A percentile compares a stretch with the other conserved stretches of the same genome.
Conservation (phyloP, 2,329 filamentous ascomycete species). For the Alternaria incomplexa region DNA sequence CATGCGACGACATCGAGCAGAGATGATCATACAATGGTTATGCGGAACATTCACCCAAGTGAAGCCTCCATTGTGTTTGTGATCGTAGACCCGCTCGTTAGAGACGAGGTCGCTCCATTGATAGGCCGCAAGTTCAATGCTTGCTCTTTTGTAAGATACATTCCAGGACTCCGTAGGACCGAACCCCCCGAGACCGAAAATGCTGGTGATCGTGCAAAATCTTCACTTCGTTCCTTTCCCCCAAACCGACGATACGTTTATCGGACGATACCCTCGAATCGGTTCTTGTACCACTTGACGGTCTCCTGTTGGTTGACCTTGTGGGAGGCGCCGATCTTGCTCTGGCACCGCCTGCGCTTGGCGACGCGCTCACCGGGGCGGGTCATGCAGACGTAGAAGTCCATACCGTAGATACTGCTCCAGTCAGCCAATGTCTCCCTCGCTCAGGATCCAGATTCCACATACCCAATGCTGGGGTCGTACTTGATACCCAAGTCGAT, state of each 20-base stretch:
- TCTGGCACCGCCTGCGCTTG: slow-evolving; percentile 89
- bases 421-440: slow-evolving; percentile 27
- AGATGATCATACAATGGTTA: slow-evolving; percentile 62
- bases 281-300: slow-evolving; percentile 95
- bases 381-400: slow-evolving; percentile 99
- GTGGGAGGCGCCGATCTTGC: slow-evolving; percentile 85
- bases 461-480: slow-evolving; percentile 50
- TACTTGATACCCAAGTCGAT: slow-evolving; percentile 99
- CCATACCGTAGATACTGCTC: slow-evolving; percentile 71
- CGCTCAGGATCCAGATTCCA: slow-evolving; percentile 3
- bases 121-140: slow-evolving; percentile 53
- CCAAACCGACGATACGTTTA: slow-evolving; percentile 63
- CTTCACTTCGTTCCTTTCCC: slow-evolving; percentile 36
- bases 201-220: slow-evolving; percentile 46
- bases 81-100: slow-evolving; percentile 47
- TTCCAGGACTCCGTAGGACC: slow-evolving; percentile 47
- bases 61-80: slow-evolving; percentile 64
- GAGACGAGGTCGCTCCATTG: slow-evolving; percentile 51
- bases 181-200: slow-evolving; percentile 47
- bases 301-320: slow-evolving; percentile 94
- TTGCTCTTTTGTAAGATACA: slow-evolving; percentile 52
- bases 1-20: slow-evolving; percentile 22
- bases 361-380: slow-evolving; percentile 97
- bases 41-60: slow-evolving; percentile 63
- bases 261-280: slow-evolving; percentile 98